Conservation (phyloP, 192 early-diverging fungal species). For the Umbelopsis ramanniana region DNA sequence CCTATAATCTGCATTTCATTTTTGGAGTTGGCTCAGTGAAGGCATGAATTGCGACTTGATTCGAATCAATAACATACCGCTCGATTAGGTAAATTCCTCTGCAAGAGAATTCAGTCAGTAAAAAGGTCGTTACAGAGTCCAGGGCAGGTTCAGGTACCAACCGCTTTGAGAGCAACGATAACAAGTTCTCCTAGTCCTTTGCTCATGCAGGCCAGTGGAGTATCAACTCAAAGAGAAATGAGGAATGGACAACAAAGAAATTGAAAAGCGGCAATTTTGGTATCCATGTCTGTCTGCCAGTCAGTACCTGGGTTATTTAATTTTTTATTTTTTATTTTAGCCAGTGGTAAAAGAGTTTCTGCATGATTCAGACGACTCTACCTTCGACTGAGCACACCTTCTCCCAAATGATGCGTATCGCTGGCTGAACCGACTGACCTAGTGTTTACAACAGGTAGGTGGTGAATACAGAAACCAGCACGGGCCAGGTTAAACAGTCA, state of each 20-base stretch:
- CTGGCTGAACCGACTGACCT: no score
- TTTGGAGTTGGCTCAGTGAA: background rate
- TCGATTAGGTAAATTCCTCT: conserved; percentile 45
- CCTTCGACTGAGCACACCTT: no score
- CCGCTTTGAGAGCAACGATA: conserved; percentile 45
- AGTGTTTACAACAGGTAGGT: no score
- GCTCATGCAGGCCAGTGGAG: background rate
- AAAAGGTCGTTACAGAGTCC: background rate
- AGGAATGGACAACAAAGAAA: conserved; percentile 5
- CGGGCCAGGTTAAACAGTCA: no score
- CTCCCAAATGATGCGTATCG: no score
- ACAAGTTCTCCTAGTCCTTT: conserved; percentile 41
- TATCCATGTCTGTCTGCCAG: background rate
- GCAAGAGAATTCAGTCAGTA: background rate
- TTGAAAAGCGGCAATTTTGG: background rate
- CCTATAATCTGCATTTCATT: conserved; percentile 39
- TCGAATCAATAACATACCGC: conserved; percentile 27
- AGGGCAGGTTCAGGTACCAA: conserved; percentile 12
- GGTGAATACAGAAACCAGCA: no score
- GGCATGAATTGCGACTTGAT: background rate
- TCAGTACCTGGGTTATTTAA: no score
- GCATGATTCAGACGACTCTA: no score
- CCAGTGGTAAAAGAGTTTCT: no score
- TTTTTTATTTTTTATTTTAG: no score
- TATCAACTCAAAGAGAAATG: background rate